Percentiles rank a stretch among this genome's conserved stretches.
These are phyloP conservation scores for Suaeda aralocaspica DNA, from an alignment of 148 eudicot genomes.

Conservation along the genomic window DNA sequence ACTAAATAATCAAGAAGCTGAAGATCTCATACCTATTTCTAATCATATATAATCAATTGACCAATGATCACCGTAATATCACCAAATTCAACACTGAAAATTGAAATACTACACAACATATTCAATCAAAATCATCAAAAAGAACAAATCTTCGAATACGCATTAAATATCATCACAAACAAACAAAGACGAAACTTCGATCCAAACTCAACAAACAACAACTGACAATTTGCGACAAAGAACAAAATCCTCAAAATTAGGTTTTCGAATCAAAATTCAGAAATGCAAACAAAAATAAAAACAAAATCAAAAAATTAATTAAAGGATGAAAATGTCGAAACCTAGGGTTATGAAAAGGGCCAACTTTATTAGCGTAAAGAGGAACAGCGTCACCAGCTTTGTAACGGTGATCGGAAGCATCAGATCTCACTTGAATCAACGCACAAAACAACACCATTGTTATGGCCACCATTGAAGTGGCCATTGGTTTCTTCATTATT, in stretches of 20 bases:
- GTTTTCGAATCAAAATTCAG: background rate
- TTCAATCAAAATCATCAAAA: background rate
- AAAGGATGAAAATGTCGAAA: background rate
- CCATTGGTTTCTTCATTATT: conserved; percentile 27
- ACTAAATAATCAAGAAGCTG: background rate
- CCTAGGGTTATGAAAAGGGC: conserved; percentile 78
- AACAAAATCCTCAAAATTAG: background rate
- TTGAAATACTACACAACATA: too few relatives aligned
- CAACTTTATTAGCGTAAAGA: conserved; percentile 59
- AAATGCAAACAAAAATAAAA: background rate
- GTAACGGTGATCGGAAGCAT: conserved; percentile 58
- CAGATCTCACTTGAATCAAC: conserved; percentile 37
- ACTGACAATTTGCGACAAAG: background rate
- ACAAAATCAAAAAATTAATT: background rate
- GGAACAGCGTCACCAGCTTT: conserved; percentile 58
- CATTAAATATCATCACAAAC: too few relatives aligned
- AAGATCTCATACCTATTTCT: background rate
- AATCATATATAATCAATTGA: background rate
- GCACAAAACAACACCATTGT: background rate
- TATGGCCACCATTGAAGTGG: conserved; percentile 25
- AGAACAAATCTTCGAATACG: too few relatives aligned
- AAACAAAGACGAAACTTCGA: too few relatives aligned
- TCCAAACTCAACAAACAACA: background rate
- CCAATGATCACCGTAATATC: background rate
- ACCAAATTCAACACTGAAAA: too few relatives aligned